Conservation (phyloP, 1,284 basidiomycete genomes). For the Ganoderma resinaceum region DNA sequence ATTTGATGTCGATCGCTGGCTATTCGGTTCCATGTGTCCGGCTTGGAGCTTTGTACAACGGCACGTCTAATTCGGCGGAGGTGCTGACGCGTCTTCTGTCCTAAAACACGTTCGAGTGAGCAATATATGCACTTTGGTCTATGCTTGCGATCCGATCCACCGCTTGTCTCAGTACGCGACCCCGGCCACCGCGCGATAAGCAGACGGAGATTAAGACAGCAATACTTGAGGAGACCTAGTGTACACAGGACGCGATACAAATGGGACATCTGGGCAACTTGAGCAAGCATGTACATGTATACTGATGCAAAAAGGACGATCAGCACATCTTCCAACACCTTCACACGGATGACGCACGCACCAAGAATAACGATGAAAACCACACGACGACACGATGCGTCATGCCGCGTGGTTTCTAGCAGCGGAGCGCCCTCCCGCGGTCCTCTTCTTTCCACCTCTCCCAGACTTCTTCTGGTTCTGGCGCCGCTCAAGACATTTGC, state of each 20-base stretch:
- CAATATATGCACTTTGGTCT: neutral
- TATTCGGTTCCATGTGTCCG: slow-evolving; percentile 1
- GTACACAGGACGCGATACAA: slow-evolving; percentile 19
- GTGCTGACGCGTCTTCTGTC: neutral
- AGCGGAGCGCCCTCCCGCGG: slow-evolving; percentile 22
- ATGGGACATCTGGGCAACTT: neutral
- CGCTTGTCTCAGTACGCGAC: too few species aligned
- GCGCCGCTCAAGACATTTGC: slow-evolving; percentile 64
- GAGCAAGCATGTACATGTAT: slow-evolving; percentile 1
- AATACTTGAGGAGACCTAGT: slow-evolving; percentile 11
- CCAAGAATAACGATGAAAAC: slow-evolving; percentile 11
- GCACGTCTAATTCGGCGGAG: neutral
- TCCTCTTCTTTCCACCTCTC: slow-evolving; percentile 57
- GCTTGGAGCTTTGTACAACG: neutral
- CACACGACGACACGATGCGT: neutral
- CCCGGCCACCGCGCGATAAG: too few species aligned
- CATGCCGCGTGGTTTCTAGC: slow-evolving; percentile 22
- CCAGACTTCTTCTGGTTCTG: slow-evolving; percentile 47
- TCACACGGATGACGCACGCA: slow-evolving; percentile 3
- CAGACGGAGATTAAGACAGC: neutral
- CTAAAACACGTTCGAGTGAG: neutral
- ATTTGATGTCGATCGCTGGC: neutral
- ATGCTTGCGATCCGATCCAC: neutral
- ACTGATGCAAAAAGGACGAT: slow-evolving; percentile 1
- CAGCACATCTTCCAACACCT: neutral